Evolutionary conservation across 2,329 filamentous ascomycete species (phyloP).

Genomic region (Graphilbum fragrans): DNA sequence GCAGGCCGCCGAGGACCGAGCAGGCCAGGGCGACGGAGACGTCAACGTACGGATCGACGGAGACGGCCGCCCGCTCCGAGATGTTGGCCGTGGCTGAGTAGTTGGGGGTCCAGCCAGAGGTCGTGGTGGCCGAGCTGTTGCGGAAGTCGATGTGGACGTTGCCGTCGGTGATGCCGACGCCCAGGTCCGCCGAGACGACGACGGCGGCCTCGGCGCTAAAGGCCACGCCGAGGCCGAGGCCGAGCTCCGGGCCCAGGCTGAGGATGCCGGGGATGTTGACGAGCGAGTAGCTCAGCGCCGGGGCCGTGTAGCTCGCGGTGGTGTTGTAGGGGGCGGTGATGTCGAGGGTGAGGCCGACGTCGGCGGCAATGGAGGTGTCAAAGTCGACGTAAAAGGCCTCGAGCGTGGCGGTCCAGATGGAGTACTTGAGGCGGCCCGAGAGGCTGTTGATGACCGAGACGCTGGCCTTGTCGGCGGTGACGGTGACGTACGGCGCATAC

Average conservation of each 20-base stretch:
- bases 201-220: conserved; percentile 1
- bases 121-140: conserved; percentile 8
- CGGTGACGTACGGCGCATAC: conserved; percentile 17
- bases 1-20: conserved; percentile 13
- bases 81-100: conserved; percentile 10
- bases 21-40: conserved; percentile 13
- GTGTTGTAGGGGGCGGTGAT: conserved; percentile 20
- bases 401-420: conserved; percentile 20
- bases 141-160: conserved; percentile 17
- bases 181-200: background rate
- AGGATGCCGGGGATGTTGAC: conserved; percentile 28
- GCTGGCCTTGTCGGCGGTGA: conserved; percentile 20
- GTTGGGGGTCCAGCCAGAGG: conserved; percentile 11
- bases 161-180: conserved; percentile 5
- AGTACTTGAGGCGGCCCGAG: conserved; percentile 28
- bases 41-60: conserved; percentile 14
- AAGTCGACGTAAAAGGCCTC: conserved; percentile 28
- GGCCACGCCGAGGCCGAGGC: conserved; percentile 4
- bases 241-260: conserved; percentile 9
- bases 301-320: conserved; percentile 22
- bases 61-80: conserved; percentile 11
- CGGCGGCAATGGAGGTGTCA: conserved; percentile 23
- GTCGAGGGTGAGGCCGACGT: conserved; percentile 22
- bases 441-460: conserved; percentile 25
- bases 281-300: conserved; percentile 22